Evolutionary conservation across 192 early-diverging fungal genomes (phyloP), one percentile per base, ranked within the genome.

Genomic region (Ramicandelaber brevisporus): DNA sequence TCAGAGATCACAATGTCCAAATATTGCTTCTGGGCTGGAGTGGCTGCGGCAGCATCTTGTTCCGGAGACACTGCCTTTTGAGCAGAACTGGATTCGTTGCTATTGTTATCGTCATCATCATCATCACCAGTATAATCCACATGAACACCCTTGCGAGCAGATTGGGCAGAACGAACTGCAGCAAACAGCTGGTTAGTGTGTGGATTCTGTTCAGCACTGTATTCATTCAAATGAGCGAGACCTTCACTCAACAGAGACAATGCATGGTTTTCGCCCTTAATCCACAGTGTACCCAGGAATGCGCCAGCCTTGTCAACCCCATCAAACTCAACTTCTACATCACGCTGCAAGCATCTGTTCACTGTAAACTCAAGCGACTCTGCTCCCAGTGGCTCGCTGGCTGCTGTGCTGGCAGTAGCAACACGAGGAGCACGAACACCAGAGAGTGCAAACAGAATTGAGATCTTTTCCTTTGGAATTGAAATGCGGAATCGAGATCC

Each of bases 261-360:
- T 1, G 80, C 72, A 21, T 86, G 43, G 41, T 81, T 89, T 17
- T 66, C 50, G 19, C 38, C 52, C 20, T 65, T 61, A 6, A 70
- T 38, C 50, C 70, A 84, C 40, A 98, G 40, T n/a, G 68, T 52
- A 8, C 88, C 88, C 35, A 93, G 78, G 33, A 93, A 98, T 1
- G 70, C 76, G 18, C 92, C 88, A 19, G 66, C 66, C 56, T 88
- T 87, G 46, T 98, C 92, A 10, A 72, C 46, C 8, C 64, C 61
- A 40, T 93, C 92, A 17, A 93, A 54, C 31, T 74, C 70, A 25
- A 88, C 56, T 40, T 98, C 82, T 6, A 85, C 80, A 43, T 98
- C 84, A 30, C 85, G 78, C 56, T 98, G 92, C 37, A 92, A 61
- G 37, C 54, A 51, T 18, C 46, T 44, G 20, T 55, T 55, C 20